Evolutionary conservation across 306 rosid genomes (phyloP).

Genomic region (Castanea mollissima): DNA sequence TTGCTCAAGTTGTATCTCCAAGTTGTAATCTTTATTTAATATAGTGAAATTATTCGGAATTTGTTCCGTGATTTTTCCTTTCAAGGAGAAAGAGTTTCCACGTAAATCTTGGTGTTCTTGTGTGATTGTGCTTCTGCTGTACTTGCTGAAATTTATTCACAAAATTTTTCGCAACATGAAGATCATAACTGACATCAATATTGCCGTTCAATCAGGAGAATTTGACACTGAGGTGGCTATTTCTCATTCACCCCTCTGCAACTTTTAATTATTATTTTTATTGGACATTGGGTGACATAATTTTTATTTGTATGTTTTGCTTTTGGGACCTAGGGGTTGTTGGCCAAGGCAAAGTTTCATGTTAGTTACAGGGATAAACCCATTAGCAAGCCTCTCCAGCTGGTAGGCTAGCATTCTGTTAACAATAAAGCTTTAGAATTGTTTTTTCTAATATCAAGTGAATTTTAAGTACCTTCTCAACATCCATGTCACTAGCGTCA

Average conservation of each 20-base stretch:
- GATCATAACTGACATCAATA: conserved; percentile 57
- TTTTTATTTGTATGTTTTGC: conserved; percentile 10
- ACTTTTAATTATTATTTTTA: background rate
- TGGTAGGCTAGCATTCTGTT: conserved; percentile 40
- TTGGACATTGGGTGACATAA: background rate
- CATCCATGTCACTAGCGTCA: background rate
- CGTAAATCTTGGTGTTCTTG: too few species aligned
- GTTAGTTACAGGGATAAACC: conserved; percentile 79
- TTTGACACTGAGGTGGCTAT: conserved; percentile 73
- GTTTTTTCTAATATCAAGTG: background rate
- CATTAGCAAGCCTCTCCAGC: conserved; percentile 68
- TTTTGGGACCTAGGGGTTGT: conserved; percentile 53
- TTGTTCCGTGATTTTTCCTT: too few species aligned
- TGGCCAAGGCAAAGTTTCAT: conserved; percentile 92
- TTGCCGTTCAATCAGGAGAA: conserved; percentile 80
- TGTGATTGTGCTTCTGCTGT: too few species aligned
- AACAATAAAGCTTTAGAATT: conserved; percentile 10
- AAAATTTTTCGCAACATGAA: conserved; percentile 17
- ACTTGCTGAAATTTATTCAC: too few species aligned
- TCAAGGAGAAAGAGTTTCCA: too few species aligned
- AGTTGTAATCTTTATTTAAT: too few species aligned
- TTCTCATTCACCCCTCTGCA: background rate
- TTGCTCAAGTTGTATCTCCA: too few species aligned
- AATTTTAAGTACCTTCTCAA: background rate
- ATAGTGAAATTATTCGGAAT: too few species aligned